These are phyloP conservation scores for Botryotinia calthae DNA, from an alignment of 2,329 filamentous ascomycete genomes.

Conservation along the genomic window DNA sequence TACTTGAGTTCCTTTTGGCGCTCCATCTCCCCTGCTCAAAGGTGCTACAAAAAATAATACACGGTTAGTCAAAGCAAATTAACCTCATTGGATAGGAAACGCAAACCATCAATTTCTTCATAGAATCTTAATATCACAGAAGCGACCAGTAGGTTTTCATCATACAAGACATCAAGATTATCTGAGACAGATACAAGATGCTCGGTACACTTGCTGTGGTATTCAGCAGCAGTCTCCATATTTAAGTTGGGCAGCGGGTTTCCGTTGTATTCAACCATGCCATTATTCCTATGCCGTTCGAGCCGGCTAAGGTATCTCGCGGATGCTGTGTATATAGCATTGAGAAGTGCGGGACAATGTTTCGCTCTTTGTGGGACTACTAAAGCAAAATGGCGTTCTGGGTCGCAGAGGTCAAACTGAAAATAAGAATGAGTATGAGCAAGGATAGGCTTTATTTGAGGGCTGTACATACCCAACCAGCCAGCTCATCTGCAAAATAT, in stretches of 20 bases:
- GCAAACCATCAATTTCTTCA: constrained; percentile 43
- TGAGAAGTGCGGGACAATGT: constrained; percentile 41
- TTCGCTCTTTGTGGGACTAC: constrained; percentile 44
- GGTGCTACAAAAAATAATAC: constrained; percentile 23
- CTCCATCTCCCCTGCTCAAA: constrained; percentile 28
- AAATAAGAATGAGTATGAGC: constrained; percentile 1
- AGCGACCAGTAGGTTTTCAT: constrained; percentile 42
- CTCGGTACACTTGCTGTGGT: constrained; percentile 44
- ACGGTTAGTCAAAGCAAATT: neutral
- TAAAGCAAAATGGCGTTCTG: constrained; percentile 42
- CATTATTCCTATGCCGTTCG: constrained; percentile 31
- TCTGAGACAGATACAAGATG: constrained; percentile 42
- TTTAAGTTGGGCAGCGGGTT: constrained; percentile 36
- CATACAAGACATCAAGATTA: constrained; percentile 40
- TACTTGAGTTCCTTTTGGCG: constrained; percentile 28
- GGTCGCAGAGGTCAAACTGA: constrained; percentile 45
- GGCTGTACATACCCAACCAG: constrained; percentile 29
- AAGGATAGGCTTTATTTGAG: neutral
- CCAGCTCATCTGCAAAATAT: constrained; percentile 33
- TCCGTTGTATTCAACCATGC: constrained; percentile 29
- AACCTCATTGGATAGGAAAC: neutral
- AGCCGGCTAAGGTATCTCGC: constrained; percentile 41
- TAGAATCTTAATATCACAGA: constrained; percentile 42
- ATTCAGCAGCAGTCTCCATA: constrained; percentile 41
- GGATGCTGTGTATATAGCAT: constrained; percentile 39